phyloP scores from a whole-genome alignment of 495 filamentous ascomycete species.

The Terfezia claveryi region DNA sequence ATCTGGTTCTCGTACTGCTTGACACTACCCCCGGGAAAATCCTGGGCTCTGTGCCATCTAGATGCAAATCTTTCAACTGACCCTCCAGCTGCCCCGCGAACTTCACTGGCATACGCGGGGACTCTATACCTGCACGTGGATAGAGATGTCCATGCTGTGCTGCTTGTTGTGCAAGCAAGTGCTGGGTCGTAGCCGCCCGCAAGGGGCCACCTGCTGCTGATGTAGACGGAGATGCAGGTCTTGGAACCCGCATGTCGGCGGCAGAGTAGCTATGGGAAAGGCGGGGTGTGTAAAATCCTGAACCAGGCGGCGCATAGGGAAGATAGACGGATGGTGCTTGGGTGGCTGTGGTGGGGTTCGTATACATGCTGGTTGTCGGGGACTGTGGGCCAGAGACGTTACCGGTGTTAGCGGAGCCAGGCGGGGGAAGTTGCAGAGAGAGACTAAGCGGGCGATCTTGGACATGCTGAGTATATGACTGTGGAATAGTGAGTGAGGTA shows the following conservation, averaged over 20 bases:
- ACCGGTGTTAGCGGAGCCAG: too few species aligned
- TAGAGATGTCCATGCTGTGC: too few species aligned
- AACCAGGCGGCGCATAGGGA: too few species aligned
- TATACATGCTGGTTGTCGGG: conserved; percentile 15
- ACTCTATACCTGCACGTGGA: too few species aligned
- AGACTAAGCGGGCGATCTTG: conserved; percentile 5
- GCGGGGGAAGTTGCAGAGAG: conserved; percentile 1
- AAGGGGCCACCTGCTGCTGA: too few species aligned
- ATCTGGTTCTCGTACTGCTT: not conserved
- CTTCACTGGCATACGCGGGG: not conserved
- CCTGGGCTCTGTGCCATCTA: conserved; percentile 37
- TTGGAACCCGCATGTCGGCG: too few species aligned
- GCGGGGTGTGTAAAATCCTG: too few species aligned
- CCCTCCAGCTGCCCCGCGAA: not conserved
- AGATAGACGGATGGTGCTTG: too few species aligned
- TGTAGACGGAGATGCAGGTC: too few species aligned
- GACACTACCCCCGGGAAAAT: conserved; percentile 48
- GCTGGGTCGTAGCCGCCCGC: too few species aligned
- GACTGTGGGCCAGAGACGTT: conserved; percentile 4
- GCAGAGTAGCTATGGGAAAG: too few species aligned
- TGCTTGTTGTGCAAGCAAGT: too few species aligned
- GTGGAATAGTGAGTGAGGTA: conserved; percentile 15
- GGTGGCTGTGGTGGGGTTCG: conserved; percentile 11
- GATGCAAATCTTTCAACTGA: conserved; percentile 19
- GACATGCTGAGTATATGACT: conserved; percentile 8